Base-by-base conservation (phyloP, 2,329 filamentous ascomycete genomes). In the Diaporthe citrichinensis region DNA sequence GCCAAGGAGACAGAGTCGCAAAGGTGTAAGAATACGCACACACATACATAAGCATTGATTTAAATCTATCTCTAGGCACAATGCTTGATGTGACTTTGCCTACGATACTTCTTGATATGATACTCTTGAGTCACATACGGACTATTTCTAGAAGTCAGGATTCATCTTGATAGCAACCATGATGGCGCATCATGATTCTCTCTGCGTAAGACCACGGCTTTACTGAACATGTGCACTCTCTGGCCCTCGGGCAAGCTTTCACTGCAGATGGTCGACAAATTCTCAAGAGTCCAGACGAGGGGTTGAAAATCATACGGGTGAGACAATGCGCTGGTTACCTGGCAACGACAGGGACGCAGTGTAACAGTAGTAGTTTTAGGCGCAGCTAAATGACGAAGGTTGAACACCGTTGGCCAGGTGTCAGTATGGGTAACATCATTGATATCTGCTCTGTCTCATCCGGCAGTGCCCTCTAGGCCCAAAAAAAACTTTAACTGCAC, bases 321-420 rank as follows among this genome's bases (percentile, higher is more conserved):
- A 49, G 41, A 65, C 41, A 65, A 23, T 23, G 41, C 28, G 41
- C 61, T 65, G 9, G 41, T 65, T n/a, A 65, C 61, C 61, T 31
- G 23, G 61, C 41, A 49, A 67, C 41, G 44, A 67, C 28, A 25
- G 41, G 41, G 20, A 49, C 10, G 41, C 36, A 5, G 41, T 67
- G 41, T 49, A 34, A 28, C 44, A 7, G 28, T 28, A 49, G 1
- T 17, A 8, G 23, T 12, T 10, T 10, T 17, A 49, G 28, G 12
- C 20, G 20, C 20, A 4, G 28, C n/a, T 12, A 15, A n/a, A 31
- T 67, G 15, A 10, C 12, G 20, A 23, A 62, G 3, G 15, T 10
- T 25, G 59, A 8, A 62, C 14, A 28, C 10, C 7, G n/a, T n/a
- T n/a, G 10, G 61, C 41, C 4, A 31, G 12, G 14, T 41, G 12